Evolutionary conservation across 306 rosid species (phyloP).

Genomic region (Cicer yamashitae): DNA sequence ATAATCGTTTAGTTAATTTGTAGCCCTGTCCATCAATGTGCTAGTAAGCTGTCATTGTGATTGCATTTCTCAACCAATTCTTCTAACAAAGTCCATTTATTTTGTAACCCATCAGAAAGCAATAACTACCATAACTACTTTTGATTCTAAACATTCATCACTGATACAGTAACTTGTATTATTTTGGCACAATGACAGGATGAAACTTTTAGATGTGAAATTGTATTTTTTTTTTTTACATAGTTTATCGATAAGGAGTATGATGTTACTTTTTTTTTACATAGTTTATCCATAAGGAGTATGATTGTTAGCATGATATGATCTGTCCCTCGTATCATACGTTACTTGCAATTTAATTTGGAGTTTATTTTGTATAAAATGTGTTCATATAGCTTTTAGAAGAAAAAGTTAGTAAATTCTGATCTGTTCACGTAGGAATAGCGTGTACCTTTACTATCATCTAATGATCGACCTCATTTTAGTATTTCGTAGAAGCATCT

Average conservation of each 20-base stretch:
- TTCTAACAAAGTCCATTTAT: conserved; percentile 30
- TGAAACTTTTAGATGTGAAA: background rate
- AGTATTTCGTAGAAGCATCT: conserved; percentile 45
- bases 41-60: conserved; percentile 34
- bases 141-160: conserved; percentile 14
- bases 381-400: conserved; percentile 8
- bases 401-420: conserved; percentile 34
- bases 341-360: background rate
- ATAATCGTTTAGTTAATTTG: conserved; percentile 16
- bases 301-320: conserved; percentile 19
- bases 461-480: conserved; percentile 37
- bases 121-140: conserved; percentile 35
- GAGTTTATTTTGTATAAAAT: conserved; percentile 20
- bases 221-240: too few relatives aligned
- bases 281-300: too few relatives aligned
- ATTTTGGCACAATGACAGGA: background rate
- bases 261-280: too few relatives aligned
- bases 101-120: conserved; percentile 20
- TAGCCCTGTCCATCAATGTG: conserved; percentile 37
- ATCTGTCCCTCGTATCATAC: conserved; percentile 30
- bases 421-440: conserved; percentile 43
- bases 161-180: background rate
- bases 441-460: conserved; percentile 41
- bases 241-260: too few relatives aligned
- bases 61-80: conserved; percentile 32